Percentiles rank a stretch among this genome's conserved stretches.
These are phyloP conservation scores for Phytophthora pistaciae DNA, from an alignment of 352 stramenopile species.

Conservation along the genomic window DNA sequence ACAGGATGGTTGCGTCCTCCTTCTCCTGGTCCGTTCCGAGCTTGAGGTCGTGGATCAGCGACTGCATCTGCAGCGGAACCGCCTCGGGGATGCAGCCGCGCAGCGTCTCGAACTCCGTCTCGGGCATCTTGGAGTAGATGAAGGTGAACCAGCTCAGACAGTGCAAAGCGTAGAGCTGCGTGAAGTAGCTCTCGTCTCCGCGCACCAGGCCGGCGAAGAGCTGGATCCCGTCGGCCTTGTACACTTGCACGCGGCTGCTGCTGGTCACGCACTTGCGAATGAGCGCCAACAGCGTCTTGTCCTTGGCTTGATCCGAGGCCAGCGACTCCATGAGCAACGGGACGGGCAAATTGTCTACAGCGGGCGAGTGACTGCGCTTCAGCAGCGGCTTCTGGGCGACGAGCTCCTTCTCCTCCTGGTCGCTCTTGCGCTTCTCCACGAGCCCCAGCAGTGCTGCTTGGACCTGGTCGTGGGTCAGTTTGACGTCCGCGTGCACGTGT, in stretches of 20 bases:
- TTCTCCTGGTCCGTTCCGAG: constrained; percentile 21
- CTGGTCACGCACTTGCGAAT: constrained; percentile 32
- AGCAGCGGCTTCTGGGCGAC: constrained; percentile 21
- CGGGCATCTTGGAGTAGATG: constrained; percentile 37
- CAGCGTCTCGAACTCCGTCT: constrained; percentile 24
- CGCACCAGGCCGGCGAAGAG: constrained; percentile 22
- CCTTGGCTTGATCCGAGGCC: constrained; percentile 7
- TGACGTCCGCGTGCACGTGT: constrained; percentile 27
- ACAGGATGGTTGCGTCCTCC: constrained; percentile 21
- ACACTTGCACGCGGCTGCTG: constrained; percentile 31
- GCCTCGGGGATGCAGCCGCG: constrained; percentile 19
- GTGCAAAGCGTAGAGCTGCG: constrained; percentile 33
- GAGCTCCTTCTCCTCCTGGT: constrained; percentile 19
- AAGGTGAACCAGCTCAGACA: constrained; percentile 39
- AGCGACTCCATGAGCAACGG: constrained; percentile 26
- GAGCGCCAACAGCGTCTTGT: constrained; percentile 24
- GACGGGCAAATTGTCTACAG: constrained; percentile 22
- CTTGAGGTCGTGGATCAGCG: constrained; percentile 18
- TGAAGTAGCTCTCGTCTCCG: constrained; percentile 22
- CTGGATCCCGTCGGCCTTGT: constrained; percentile 30
- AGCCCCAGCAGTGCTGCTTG: constrained; percentile 22
- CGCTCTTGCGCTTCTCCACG: constrained; percentile 26
- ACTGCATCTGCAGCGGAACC: constrained; percentile 9
- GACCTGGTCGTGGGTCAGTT: constrained; percentile 29
- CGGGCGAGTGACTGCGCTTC: constrained; percentile 12